These are phyloP conservation scores for Suillus placidus DNA, from an alignment of 768 basidiomycete species.

Conservation along the genomic window DNA sequence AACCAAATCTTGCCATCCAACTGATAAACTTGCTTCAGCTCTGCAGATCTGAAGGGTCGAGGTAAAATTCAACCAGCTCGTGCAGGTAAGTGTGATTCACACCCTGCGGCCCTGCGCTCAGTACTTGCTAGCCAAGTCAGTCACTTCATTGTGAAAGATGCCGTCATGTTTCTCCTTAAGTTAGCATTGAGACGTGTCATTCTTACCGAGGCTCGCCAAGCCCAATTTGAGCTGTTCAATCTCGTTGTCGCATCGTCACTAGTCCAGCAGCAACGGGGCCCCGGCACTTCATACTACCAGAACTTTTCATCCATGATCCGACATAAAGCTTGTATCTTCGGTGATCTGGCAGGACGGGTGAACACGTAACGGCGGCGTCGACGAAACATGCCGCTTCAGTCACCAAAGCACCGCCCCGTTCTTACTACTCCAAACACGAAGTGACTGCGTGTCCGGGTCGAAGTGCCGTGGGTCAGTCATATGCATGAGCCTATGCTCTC, in stretches of 20 bases:
- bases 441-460: slow-evolving; percentile 32
- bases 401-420: slow-evolving; percentile 2
- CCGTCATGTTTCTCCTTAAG: background rate
- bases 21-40: background rate
- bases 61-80: background rate
- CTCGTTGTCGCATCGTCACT: background rate
- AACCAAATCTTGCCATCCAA: background rate
- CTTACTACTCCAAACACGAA: slow-evolving; percentile 28
- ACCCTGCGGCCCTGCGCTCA: background rate
- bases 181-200: slow-evolving; percentile 1
- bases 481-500: slow-evolving; percentile 22
- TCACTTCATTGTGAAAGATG: background rate
- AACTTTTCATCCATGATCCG: background rate
- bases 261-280: background rate
- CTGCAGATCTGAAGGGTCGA: background rate
- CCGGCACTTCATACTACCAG: background rate
- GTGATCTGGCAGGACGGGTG: background rate
- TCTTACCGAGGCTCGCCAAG: slow-evolving; percentile 1
- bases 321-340: background rate
- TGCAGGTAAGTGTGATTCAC: background rate
- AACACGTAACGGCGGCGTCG: background rate
- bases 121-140: background rate
- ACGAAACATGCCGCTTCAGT: slow-evolving; percentile 3
- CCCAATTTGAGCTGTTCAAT: background rate
- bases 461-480: slow-evolving; percentile 18